phyloP scores from a whole-genome alignment of 345 rosid species.

The Eucalyptus paniculata region DNA sequence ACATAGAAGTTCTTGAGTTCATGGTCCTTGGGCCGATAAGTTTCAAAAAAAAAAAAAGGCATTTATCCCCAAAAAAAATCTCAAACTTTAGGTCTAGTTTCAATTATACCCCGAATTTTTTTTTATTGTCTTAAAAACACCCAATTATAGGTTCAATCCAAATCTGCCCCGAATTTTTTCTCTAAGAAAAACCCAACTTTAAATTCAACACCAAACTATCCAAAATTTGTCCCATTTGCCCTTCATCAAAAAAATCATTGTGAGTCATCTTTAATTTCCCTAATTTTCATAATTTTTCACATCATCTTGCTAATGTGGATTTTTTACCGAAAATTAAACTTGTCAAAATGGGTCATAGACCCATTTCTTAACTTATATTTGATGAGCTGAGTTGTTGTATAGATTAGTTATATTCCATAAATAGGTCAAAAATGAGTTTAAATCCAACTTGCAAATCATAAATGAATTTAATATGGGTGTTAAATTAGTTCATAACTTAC shows the following conservation, averaged over 20 bases:
- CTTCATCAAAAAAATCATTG: not conserved
- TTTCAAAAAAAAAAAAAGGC: not conserved
- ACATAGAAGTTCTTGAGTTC: not conserved
- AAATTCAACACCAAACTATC: not conserved
- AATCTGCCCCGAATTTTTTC: accelerated
- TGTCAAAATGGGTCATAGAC: too few species aligned
- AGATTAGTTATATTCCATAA: too few species aligned
- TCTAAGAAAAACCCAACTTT: not conserved
- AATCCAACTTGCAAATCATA: too few species aligned
- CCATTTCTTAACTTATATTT: too few species aligned
- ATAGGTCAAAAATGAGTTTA: accelerated
- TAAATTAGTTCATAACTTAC: too few species aligned
- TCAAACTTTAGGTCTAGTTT: accelerated
- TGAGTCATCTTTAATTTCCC: not conserved
- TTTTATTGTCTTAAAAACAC: not conserved
- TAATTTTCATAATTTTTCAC: not conserved
- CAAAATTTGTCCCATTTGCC: not conserved
- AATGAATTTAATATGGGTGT: accelerated
- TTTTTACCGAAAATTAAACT: not conserved
- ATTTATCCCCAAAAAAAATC: not conserved
- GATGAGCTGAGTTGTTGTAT: too few species aligned
- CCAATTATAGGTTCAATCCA: not conserved
- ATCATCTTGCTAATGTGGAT: not conserved
- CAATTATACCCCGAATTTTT: not conserved
- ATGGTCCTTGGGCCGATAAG: not conserved